Conservation (phyloP, 371 early-diverging fungal species). For the Dichotomocladium elegans region DNA sequence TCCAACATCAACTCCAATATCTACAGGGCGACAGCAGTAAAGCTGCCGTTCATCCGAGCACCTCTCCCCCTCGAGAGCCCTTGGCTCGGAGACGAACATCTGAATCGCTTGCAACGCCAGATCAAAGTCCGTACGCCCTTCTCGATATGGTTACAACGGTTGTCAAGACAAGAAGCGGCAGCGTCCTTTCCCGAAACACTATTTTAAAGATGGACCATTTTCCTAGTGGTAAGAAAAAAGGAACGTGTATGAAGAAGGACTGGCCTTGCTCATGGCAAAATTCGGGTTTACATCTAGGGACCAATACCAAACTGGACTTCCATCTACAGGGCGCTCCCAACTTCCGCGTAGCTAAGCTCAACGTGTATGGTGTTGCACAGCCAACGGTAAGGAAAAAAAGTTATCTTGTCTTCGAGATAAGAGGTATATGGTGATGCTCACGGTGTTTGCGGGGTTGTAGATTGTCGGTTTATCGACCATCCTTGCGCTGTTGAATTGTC, state of each 20-base stretch:
- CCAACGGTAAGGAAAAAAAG: slow-evolving; percentile 50
- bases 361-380: slow-evolving; percentile 69
- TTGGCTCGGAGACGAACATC: neutral
- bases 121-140: slow-evolving; percentile 1
- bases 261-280: neutral
- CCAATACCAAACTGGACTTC: slow-evolving; percentile 58
- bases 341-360: slow-evolving; percentile 61
- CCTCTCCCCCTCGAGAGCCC: neutral
- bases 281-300: slow-evolving; percentile 29
- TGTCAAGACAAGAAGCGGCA: slow-evolving; percentile 46
- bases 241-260: neutral
- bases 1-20: too few relatives aligned
- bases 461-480: slow-evolving; percentile 60
- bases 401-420: neutral
- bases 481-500: slow-evolving; percentile 54
- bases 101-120: neutral
- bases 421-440: too few relatives aligned
- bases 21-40: neutral
- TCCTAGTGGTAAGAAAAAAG: slow-evolving; percentile 43
- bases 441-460: slow-evolving; percentile 11
- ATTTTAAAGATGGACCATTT: slow-evolving; percentile 72
- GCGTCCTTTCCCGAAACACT: slow-evolving; percentile 55
- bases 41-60: neutral
- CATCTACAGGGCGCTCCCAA: slow-evolving; percentile 71
- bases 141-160: slow-evolving; percentile 33